Evolutionary conservation across 805 yeast genomes (phyloP).

Genomic region (Wickerhamomyces queroliae): DNA sequence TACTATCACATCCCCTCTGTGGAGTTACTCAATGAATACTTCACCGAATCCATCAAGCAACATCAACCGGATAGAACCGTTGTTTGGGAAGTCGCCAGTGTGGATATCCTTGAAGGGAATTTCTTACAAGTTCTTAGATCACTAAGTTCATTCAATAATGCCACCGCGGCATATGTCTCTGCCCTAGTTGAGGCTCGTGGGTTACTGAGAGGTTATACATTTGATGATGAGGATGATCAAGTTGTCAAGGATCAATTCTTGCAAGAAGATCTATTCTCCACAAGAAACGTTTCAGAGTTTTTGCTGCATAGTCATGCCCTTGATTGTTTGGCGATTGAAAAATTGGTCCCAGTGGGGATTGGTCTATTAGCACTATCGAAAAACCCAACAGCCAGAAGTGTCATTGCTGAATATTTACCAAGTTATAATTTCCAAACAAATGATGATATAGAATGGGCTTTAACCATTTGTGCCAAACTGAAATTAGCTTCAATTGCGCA

Average conservation of each 20-base stretch:
- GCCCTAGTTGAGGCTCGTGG: conserved; percentile 63
- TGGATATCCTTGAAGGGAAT: conserved; percentile 50
- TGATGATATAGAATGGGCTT: conserved; percentile 77
- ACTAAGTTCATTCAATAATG: conserved; percentile 52
- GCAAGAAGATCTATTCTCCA: conserved; percentile 26
- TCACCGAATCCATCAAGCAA: conserved; percentile 27
- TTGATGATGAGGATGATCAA: conserved; percentile 16
- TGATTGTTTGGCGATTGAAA: conserved; percentile 45
- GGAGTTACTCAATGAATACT: conserved; percentile 35
- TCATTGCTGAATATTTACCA: conserved; percentile 55
- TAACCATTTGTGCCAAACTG: conserved; percentile 66
- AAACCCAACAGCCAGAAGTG: conserved; percentile 34
- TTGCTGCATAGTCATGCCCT: conserved; percentile 51
- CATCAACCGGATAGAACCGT: conserved; percentile 32
- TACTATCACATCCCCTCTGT: conserved; percentile 54
- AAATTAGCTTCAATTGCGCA: conserved; percentile 53
- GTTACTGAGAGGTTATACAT: conserved; percentile 35
- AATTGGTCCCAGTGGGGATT: conserved; percentile 60
- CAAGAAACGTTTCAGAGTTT: conserved; percentile 43
- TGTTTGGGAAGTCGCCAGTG: conserved; percentile 51
- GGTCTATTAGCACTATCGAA: conserved; percentile 51
- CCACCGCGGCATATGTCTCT: conserved; percentile 60
- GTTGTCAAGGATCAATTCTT: conserved; percentile 1
- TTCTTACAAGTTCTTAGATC: conserved; percentile 51
- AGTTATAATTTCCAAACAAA: conserved; percentile 55